Evolutionary conservation across 805 yeast genomes (phyloP).

Genomic region (Metschnikowia reukaufii): DNA sequence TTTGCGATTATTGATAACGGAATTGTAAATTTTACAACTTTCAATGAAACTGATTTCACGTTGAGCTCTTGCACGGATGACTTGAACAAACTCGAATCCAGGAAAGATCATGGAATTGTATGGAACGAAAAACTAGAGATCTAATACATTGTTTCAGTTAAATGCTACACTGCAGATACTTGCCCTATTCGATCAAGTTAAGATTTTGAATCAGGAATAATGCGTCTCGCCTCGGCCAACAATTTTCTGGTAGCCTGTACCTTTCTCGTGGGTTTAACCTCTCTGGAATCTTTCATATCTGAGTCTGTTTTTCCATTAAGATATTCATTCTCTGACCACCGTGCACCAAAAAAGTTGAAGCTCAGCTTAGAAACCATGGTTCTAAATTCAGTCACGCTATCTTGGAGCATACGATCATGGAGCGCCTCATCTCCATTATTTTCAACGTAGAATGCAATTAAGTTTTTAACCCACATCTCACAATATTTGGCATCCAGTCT

Average conservation of each 20-base stretch:
- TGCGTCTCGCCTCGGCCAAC: not conserved
- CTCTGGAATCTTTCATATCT: not conserved
- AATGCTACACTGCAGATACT: too few relatives aligned
- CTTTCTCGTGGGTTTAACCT: not conserved
- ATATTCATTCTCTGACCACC: constrained; percentile 1
- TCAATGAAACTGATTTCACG: constrained; percentile 52
- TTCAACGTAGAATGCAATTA: constrained; percentile 8
- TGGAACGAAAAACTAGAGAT: constrained; percentile 16
- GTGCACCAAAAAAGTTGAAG: constrained; percentile 2
- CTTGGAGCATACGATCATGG: constrained; percentile 8
- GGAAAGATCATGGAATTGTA: constrained; percentile 16
- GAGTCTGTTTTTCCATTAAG: not conserved
- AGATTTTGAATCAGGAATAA: not conserved
- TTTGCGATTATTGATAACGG: constrained; percentile 79
- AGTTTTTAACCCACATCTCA: constrained; percentile 11
- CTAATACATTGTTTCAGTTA: too few relatives aligned
- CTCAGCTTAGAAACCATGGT: constrained; percentile 1
- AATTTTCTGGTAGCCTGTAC: not conserved
- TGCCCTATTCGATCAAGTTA: too few relatives aligned
- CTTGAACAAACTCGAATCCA: constrained; percentile 11
- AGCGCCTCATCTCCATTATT: constrained; percentile 2
- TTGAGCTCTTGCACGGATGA: constrained; percentile 14
- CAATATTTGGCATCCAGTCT: constrained; percentile 14
- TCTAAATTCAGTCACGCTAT: constrained; percentile 9
- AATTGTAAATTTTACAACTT: constrained; percentile 60